A percentile compares a stretch with the other conserved stretches of the same genome.
Conservation (phyloP, 495 filamentous ascomycete genomes). For the Xylaria venustula region DNA sequence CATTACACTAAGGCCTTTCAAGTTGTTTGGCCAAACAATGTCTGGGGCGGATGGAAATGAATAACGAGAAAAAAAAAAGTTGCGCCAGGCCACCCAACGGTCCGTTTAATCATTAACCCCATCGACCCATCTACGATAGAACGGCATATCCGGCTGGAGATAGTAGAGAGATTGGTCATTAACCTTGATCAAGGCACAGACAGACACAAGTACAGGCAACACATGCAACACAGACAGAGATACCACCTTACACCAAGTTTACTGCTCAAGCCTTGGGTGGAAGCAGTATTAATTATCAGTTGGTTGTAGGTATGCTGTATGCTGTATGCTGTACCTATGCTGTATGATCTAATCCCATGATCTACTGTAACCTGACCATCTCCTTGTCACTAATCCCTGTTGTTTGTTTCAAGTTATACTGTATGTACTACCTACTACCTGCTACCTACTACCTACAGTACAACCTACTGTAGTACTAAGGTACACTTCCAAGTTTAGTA, state of each 20-base stretch:
- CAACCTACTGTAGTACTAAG: neutral
- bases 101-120: neutral
- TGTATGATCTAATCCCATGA: neutral
- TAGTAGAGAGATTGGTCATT: neutral
- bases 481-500: neutral
- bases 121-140: neutral
- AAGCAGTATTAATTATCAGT: too few relatives aligned
- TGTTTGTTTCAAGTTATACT: neutral
- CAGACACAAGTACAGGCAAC: neutral
- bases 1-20: too few relatives aligned
- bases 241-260: too few relatives aligned
- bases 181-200: neutral
- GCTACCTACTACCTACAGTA: too few relatives aligned
- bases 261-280: too few relatives aligned
- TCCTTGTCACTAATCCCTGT: neutral
- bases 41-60: neutral
- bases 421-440: too few relatives aligned
- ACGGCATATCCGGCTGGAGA: conserved; percentile 9
- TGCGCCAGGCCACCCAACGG: neutral
- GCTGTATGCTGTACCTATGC: neutral
- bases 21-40: neutral
- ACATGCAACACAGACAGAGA: too few relatives aligned
- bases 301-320: too few relatives aligned
- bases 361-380: neutral
- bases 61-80: neutral